Conservation (phyloP, 768 basidiomycete species). For the Cystofilobasidium ferigula region DNA sequence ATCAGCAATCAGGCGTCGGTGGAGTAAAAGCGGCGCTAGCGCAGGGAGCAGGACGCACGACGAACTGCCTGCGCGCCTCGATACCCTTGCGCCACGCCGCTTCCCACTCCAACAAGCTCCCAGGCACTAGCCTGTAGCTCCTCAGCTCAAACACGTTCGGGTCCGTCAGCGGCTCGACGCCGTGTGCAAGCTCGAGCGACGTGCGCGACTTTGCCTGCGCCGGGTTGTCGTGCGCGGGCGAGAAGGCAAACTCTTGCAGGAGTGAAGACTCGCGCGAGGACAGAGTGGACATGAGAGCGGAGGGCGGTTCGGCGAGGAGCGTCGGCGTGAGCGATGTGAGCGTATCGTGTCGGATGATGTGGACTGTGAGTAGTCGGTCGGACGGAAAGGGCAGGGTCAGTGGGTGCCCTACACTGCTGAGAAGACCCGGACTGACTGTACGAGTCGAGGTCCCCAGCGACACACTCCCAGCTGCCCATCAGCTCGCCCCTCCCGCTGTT, state of each 20-base stretch:
- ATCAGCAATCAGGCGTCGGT: not conserved
- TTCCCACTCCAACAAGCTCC: conserved; percentile 90
- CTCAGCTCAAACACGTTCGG: conserved; percentile 91
- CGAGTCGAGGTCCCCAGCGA: conserved; percentile 79
- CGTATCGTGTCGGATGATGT: conserved; percentile 18
- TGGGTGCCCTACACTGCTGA: too few species aligned
- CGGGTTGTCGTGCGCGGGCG: conserved; percentile 48
- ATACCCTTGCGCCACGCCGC: conserved; percentile 84
- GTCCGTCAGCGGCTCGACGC: conserved; percentile 48
- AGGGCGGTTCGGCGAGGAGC: conserved; percentile 35
- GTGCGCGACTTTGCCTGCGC: too few species aligned
- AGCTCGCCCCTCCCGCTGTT: conserved; percentile 56
- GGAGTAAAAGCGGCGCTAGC: not conserved
- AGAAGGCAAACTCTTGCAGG: conserved; percentile 38
- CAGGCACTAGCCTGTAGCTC: conserved; percentile 75
- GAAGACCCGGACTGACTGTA: conserved; percentile 47
- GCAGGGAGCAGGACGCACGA: conserved; percentile 40
- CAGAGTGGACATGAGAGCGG: not conserved
- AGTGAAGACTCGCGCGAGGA: conserved; percentile 11
- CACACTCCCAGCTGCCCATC: conserved; percentile 84
- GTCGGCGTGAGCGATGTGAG: not conserved
- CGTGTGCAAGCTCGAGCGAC: too few species aligned
- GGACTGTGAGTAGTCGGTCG: conserved; percentile 9
- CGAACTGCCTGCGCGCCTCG: conserved; percentile 78
- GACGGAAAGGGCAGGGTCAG: not conserved